phyloP scores from a whole-genome alignment of 371 early-diverging fungal genomes.

The Capillidium rhysosporum region DNA sequence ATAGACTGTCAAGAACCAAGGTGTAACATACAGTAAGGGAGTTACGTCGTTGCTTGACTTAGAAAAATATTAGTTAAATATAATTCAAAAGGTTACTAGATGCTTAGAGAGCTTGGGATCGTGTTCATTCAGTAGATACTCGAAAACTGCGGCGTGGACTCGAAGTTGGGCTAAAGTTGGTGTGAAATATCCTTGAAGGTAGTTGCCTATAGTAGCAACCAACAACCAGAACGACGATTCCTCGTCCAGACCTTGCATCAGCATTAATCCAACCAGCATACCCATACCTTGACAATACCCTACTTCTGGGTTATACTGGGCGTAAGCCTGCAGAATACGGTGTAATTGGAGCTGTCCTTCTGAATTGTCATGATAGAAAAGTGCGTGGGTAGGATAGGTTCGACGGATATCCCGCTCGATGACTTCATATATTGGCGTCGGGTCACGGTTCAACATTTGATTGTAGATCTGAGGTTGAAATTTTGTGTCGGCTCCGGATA shows the following conservation, averaged over 20 bases:
- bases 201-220: slow-evolving; percentile 50
- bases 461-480: slow-evolving; percentile 6
- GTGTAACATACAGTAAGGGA: slow-evolving; percentile 75
- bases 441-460: slow-evolving; percentile 13
- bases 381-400: slow-evolving; percentile 69
- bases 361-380: slow-evolving; percentile 41
- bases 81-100: slow-evolving; percentile 21
- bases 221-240: slow-evolving; percentile 80
- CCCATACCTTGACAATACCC: slow-evolving; percentile 98
- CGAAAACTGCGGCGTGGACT: slow-evolving; percentile 72
- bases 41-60: slow-evolving; percentile 45
- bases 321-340: slow-evolving; percentile 62
- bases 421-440: slow-evolving; percentile 41
- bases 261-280: slow-evolving; percentile 69
- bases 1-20: slow-evolving; percentile 86
- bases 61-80: neutral
- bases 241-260: slow-evolving; percentile 71
- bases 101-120: slow-evolving; percentile 52
- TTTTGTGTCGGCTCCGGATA: slow-evolving; percentile 25
- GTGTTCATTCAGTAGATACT: slow-evolving; percentile 44
- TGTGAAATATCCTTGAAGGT: slow-evolving; percentile 59
- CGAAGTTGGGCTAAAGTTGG: slow-evolving; percentile 51
- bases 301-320: slow-evolving; percentile 66
- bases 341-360: slow-evolving; percentile 34
- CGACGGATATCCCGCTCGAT: slow-evolving; percentile 79